Base-by-base conservation (phyloP, 192 early-diverging fungal genomes). In the Spinellus fusiger region DNA sequence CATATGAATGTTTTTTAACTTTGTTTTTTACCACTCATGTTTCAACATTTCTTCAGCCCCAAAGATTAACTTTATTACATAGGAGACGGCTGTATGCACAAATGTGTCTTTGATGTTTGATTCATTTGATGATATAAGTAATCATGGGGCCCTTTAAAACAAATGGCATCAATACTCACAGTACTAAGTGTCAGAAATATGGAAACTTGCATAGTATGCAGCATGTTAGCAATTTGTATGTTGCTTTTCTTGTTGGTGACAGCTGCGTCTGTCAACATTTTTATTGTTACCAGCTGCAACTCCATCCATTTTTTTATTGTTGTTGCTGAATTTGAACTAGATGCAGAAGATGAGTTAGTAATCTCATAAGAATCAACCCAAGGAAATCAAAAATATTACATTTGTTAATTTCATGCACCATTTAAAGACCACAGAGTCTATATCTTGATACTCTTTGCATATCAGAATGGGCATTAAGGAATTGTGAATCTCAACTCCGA, bases 121-220 rank as follows among this genome's bases (percentile, higher is more conserved):
- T 51, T 51, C 9, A 51, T 51, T 51, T 25, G 49, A 28, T 13
- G 1, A 15, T 15, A 51, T 51, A 15, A 28, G 26, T 29, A 51
- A 51, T 3, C 23, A 16, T 9, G 26, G 49, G 9, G 49, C 16
- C 12, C 27, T 51, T 18, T 10, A 51, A 51, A 51, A 51, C 16
- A 51, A 28, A 29, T 29, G 49, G 16, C 10, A 29, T n/a, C n/a
- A n/a, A n/a, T n/a, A n/a, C n/a, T n/a, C n/a, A n/a, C n/a, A n/a
- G n/a, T n/a, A n/a, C 27, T 51, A 51, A 28, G 49, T 51, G 31
- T 51, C 31, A 51, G 31, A n/a, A n/a, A 51, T 29, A 51, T 51
- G 3, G 26, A 51, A 15, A 49, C 23, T 23, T 2, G 27, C 48
- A 49, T 23, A 6, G 48, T 49, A 49, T 49, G 48, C 22, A 49